phyloP scores from a whole-genome alignment of 805 yeast species.

The Huiozyma naganishii region DNA sequence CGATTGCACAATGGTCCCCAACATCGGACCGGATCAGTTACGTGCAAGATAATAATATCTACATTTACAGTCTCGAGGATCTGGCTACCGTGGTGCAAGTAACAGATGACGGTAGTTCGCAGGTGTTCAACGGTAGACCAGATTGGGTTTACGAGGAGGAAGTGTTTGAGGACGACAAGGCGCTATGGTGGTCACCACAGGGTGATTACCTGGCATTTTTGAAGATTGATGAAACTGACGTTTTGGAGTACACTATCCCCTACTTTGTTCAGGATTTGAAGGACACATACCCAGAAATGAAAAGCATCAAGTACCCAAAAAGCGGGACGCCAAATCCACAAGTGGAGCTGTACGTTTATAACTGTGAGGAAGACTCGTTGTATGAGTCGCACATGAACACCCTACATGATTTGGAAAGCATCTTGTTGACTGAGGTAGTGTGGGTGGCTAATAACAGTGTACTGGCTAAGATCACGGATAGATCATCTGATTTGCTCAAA shows the following conservation, averaged over 20 bases:
- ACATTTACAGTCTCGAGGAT: conserved; percentile 33
- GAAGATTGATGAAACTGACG: conserved; percentile 62
- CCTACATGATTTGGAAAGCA: conserved; percentile 29
- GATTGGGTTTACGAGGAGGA: conserved; percentile 96
- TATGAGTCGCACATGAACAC: conserved; percentile 35
- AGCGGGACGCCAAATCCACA: conserved; percentile 70
- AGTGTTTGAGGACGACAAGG: conserved; percentile 57
- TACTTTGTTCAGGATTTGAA: conserved; percentile 53
- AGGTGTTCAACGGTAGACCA: conserved; percentile 76
- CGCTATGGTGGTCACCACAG: conserved; percentile 81
- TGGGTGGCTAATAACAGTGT: conserved; percentile 54
- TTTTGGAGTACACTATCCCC: conserved; percentile 63
- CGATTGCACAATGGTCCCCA: conserved; percentile 66
- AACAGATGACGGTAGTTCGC: conserved; percentile 59
- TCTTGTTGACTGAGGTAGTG: conserved; percentile 53
- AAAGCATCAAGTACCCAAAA: conserved; percentile 67
- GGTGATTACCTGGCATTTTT: conserved; percentile 56
- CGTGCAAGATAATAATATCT: conserved; percentile 63
- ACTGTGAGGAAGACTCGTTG: conserved; percentile 16
- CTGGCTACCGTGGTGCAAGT: conserved; percentile 33
- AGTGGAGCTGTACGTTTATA: conserved; percentile 43
- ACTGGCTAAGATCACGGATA: conserved; percentile 48
- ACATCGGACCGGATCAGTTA: conserved; percentile 54
- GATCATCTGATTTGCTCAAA: conserved; percentile 57
- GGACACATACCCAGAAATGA: conserved; percentile 49